Percentiles rank a stretch among this genome's conserved stretches.
These are phyloP conservation scores for Colletotrichum lindemuthianum DNA, from an alignment of 2,329 filamentous ascomycete genomes.

Conservation along the genomic window DNA sequence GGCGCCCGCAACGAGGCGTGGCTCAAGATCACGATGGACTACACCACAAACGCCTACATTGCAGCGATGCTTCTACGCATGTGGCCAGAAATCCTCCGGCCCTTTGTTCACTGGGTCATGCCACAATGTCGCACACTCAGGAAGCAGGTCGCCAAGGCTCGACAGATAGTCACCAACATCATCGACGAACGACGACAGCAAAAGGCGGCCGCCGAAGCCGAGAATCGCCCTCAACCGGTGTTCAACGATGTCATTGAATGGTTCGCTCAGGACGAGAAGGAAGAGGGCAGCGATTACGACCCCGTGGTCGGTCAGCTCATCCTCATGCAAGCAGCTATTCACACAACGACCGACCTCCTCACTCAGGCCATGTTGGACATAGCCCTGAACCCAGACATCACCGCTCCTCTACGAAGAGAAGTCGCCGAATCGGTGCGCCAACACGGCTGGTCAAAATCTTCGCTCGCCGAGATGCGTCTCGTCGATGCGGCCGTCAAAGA, in stretches of 20 bases:
- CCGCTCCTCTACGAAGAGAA: slow-evolving; percentile 7
- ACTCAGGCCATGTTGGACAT: slow-evolving; percentile 5
- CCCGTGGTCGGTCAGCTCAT: slow-evolving; percentile 1
- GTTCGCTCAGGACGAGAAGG: slow-evolving; percentile 1
- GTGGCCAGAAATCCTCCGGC: not conserved
- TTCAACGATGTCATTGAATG: not conserved
- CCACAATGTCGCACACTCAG: not conserved
- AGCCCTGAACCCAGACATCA: not conserved
- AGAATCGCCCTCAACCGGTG: not conserved
- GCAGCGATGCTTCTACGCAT: not conserved
- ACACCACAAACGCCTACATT: slow-evolving; percentile 43
- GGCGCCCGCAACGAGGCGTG: slow-evolving; percentile 57
- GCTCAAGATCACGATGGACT: slow-evolving; percentile 55
- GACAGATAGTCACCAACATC: not conserved
- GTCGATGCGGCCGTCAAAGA: slow-evolving; percentile 41
- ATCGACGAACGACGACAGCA: too few species aligned
- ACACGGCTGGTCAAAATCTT: not conserved
- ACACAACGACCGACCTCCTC: slow-evolving; percentile 1
- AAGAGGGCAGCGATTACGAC: not conserved
- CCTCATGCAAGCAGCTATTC: not conserved
- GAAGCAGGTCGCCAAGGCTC: not conserved
- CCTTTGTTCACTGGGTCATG: not conserved
- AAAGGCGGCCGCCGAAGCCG: too few species aligned
- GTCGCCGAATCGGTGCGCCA: not conserved
- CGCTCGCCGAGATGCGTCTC: slow-evolving; percentile 27